phyloP scores from a whole-genome alignment of 768 basidiomycete genomes.

The Lentinula guzmanii region DNA sequence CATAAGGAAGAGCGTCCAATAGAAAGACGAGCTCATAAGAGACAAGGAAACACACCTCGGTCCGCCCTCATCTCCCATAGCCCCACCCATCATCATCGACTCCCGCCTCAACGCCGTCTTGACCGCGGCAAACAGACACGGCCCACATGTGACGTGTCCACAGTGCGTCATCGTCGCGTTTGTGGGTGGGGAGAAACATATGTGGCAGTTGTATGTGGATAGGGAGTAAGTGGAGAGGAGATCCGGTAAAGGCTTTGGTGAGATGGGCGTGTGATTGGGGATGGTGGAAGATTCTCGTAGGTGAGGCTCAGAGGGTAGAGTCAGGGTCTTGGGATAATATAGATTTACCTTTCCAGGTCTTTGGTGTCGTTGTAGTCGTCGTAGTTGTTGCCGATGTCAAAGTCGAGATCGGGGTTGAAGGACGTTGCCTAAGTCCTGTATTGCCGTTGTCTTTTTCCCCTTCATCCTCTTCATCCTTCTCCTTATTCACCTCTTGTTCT shows the following conservation, averaged over 20 bases:
- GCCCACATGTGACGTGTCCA: constrained; percentile 74
- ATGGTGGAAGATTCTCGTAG: too few relatives aligned
- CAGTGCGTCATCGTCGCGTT: constrained; percentile 77
- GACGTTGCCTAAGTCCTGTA: too few relatives aligned
- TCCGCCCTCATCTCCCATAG: constrained; percentile 8
- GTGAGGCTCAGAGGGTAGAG: too few relatives aligned
- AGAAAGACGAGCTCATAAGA: not conserved
- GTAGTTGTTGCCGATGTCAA: too few relatives aligned
- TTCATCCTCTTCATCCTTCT: too few relatives aligned
- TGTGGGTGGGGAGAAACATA: constrained; percentile 71
- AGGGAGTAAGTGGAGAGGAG: constrained; percentile 21
- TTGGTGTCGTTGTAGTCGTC: too few relatives aligned
- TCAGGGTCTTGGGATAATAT: too few relatives aligned
- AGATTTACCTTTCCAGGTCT: too few relatives aligned
- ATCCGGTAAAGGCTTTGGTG: not conserved
- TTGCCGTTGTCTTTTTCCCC: too few relatives aligned
- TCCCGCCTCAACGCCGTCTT: constrained; percentile 44
- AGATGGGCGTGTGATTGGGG: not conserved
- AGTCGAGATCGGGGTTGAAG: too few relatives aligned
- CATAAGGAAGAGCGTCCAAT: too few relatives aligned
- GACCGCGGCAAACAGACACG: constrained; percentile 69
- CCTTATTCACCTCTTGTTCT: too few relatives aligned
- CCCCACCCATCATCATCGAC: constrained; percentile 42
- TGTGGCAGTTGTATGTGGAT: constrained; percentile 66
- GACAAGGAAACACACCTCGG: constrained; percentile 29